Evolutionary conservation across 2,329 filamentous ascomycete species (phyloP).

Genomic region (Cladosporium sp.): DNA sequence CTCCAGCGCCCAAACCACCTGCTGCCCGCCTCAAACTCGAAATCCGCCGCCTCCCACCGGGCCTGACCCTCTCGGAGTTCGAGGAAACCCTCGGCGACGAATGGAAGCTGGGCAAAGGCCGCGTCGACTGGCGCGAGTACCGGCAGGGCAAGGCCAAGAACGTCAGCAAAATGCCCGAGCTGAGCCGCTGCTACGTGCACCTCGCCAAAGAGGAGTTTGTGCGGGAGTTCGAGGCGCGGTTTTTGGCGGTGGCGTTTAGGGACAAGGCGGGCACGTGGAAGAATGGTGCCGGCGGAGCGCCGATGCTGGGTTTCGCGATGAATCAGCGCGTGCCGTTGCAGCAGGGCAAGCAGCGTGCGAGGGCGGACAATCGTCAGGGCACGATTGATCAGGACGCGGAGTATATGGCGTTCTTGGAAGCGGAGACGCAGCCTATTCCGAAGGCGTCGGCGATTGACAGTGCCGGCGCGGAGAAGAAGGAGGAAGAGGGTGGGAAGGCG

Average conservation of each 20-base stretch:
- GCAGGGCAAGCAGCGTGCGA: conserved; percentile 60
- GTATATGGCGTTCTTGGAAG: conserved; percentile 90
- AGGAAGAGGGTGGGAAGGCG: conserved; percentile 51
- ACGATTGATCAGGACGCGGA: conserved; percentile 96
- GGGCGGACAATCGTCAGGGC: conserved; percentile 81
- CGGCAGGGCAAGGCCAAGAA: conserved; percentile 77
- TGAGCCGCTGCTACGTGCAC: conserved; percentile 79
- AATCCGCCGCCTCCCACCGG: conserved; percentile 80
- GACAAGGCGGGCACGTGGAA: conserved; percentile 77
- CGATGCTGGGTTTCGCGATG: conserved; percentile 75
- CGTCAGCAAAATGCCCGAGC: conserved; percentile 79
- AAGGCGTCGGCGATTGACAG: conserved; percentile 54
- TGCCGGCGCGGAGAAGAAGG: conserved; percentile 40
- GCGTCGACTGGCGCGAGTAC: conserved; percentile 80
- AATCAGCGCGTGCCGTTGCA: conserved; percentile 75
- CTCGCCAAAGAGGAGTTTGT: conserved; percentile 71
- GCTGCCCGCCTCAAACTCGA: conserved; percentile 77
- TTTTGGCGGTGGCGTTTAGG: conserved; percentile 70
- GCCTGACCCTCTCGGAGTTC: conserved; percentile 78
- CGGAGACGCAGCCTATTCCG: conserved; percentile 71
- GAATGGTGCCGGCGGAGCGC: conserved; percentile 69
- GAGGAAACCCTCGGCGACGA: conserved; percentile 69
- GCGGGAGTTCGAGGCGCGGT: conserved; percentile 64
- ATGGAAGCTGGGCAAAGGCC: conserved; percentile 79
- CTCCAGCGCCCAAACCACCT: conserved; percentile 42